A percentile compares a stretch with the other conserved stretches of the same genome.
Evolutionary conservation across 257 asterid genomes (phyloP).

Genomic region (Nicotiana otophora): DNA sequence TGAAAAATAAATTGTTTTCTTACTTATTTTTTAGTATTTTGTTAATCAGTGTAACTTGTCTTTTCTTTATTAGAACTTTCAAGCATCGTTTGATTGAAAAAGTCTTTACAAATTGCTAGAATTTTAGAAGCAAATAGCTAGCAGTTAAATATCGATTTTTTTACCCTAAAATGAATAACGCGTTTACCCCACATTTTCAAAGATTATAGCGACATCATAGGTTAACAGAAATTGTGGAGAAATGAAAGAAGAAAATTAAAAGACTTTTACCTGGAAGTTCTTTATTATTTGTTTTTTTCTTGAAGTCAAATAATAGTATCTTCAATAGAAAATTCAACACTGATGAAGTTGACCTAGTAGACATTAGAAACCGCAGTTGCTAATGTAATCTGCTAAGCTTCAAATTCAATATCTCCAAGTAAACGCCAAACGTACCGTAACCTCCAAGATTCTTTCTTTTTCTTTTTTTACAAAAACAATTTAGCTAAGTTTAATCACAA

Average conservation of each 20-base stretch:
- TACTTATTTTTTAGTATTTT: too few species aligned
- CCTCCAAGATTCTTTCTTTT: not conserved
- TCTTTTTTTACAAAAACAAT: not conserved
- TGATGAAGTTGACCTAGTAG: not conserved
- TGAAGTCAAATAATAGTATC: not conserved
- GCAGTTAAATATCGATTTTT: not conserved
- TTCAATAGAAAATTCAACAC: not conserved
- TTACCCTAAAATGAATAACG: too few species aligned
- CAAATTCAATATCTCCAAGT: not conserved
- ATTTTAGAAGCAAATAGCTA: too few species aligned
- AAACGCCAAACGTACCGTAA: not conserved
- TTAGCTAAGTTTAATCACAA: not conserved
- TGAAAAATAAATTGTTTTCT: too few species aligned
- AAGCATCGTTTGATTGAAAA: too few species aligned
- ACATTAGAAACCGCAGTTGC: not conserved
- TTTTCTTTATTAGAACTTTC: too few species aligned
- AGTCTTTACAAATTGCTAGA: too few species aligned
- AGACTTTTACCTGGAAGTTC: not conserved
- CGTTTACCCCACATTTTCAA: not conserved
- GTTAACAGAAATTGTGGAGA: not conserved
- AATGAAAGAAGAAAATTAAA: not conserved
- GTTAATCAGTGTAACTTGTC: too few species aligned
- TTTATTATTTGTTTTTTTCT: not conserved
- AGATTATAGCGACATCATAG: not conserved
- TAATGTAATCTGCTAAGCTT: not conserved